A percentile compares a stretch with the other conserved stretches of the same genome.
Conservation (phyloP, 768 basidiomycete species). For the Russula sp. region DNA sequence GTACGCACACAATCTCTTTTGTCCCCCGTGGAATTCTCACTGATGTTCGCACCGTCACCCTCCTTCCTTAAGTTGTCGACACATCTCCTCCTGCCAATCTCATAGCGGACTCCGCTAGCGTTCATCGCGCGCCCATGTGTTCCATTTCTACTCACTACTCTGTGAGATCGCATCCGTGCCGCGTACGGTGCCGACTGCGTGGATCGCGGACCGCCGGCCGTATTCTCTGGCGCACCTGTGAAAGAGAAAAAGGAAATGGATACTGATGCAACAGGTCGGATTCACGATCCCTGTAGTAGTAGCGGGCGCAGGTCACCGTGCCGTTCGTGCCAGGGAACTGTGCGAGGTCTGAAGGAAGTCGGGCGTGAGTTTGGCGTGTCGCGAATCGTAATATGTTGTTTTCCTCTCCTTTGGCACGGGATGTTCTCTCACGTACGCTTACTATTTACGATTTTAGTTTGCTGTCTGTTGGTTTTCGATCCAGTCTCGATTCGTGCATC, state of each 20-base stretch:
- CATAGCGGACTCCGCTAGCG: constrained; percentile 68
- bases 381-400: constrained; percentile 10
- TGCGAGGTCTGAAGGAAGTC: constrained; percentile 61
- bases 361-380: constrained; percentile 71
- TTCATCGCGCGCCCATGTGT: constrained; percentile 78
- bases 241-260: not conserved
- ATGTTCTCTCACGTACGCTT: too few species aligned
- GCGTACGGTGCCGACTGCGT: constrained; percentile 62
- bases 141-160: constrained; percentile 79
- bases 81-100: constrained; percentile 49
- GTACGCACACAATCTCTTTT: constrained; percentile 44
- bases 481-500: too few species aligned
- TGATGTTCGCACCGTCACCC: not conserved
- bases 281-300: not conserved
- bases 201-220: constrained; percentile 43
- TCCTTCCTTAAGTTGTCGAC: constrained; percentile 39
- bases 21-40: not conserved
- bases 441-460: too few species aligned
- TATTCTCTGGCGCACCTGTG: constrained; percentile 7
- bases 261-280: not conserved
- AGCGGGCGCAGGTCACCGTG: constrained; percentile 24
- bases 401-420: not conserved
- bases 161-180: constrained; percentile 78
- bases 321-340: constrained; percentile 61
- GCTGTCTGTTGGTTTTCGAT: too few species aligned